Base-by-base conservation (phyloP, 805 yeast species). In the Saccharomycopsis capsularis region DNA sequence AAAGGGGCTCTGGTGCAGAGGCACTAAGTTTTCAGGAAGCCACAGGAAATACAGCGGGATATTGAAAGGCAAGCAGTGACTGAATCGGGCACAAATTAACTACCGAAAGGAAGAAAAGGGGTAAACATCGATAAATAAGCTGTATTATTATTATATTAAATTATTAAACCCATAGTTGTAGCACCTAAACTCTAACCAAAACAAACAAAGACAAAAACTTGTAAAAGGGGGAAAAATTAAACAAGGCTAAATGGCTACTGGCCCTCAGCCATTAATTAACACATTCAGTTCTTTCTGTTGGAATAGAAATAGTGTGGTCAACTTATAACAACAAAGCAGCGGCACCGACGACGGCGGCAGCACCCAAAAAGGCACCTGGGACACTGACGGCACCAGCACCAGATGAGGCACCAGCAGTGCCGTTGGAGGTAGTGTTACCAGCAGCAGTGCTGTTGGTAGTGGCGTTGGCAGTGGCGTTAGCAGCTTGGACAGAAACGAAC, bases 331-430 rank as follows among this genome's bases (percentile, higher is more conserved):
- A 42, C 43, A 47, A 30, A 46, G 50, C 57, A 36, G 52, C 52
- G 19, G 40, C 54, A 48, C 56, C 58, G 40, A 48, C 47, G 30
- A 42, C 51, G 45, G 44, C 42, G 16, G 44, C 53, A 40, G 36
- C 49, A 29, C 44, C 53, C 5, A 25, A 24, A 23, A 25, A 16
- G 19, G 45, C 42, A 46, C 45, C 44, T 39, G 53, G 50, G 34
- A 40, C 25, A 42, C 41, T 55, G 27, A 39, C 37, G 18, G 36
- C 18, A 43, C 40, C 47, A 27, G 42, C 42, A 23, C 25, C 35
- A 30, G 24, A 23, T 27, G 36, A 7, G 30, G 48, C 6, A 29
- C 34, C 38, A 32, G 50, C 22, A 32, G 25, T n/a, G 15, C 36
- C 21, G 27, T 22, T 30, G 27, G 39, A 5, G 25, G 52, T 3